Base-by-base conservation (phyloP, 1,139 yeast genomes). In the Kodamaea alishanica region DNA sequence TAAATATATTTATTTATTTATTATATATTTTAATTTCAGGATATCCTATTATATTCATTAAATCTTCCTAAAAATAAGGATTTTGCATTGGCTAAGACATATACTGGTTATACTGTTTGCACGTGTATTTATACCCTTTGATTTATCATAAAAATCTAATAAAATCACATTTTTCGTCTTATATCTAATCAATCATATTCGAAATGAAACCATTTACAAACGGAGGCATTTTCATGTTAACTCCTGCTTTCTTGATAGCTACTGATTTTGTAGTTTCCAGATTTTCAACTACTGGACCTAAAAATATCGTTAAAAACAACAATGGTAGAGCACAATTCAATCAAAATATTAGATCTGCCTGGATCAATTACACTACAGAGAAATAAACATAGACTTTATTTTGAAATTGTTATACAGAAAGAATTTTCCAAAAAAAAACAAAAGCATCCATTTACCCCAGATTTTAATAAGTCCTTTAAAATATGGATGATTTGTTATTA, bases 241-340 rank as follows among this genome's bases (percentile, higher is more conserved):
- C 56, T 6, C 57, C 57, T 5, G 50, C 51, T 20, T 51, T 53
- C 28, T 38, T 53, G 15, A 35, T 53, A 10, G 50, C 50, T 11
- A 47, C 54, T 3, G 57, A 53, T 25, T 49, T 48, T 31, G 42
- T 53, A 5, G 52, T 51, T 26, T 40, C 52, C n/a, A 40, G 43
- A 28, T 48, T 46, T 30, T 42, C 55, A 7, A 40, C 46, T 15
- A 42, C 48, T 23, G 50, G 50, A 0, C 44, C 52, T 7, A 48
- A 48, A 39, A 44, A 42, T 11, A 48, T 49, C 15, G 46, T 40
- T 22, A 41, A 41, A 22, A 38, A 32, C 28, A 40, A 39, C 34
- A 35, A 38, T n/a, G 35, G 24, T 10, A 30, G 28, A 27, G 32
- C 42, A n/a, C 30, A 25, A 10, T 35, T 38, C 25, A 41, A 41